Evolutionary conservation across 1,284 basidiomycete genomes (phyloP).

Genomic region (Ceratobasidium sp.): DNA sequence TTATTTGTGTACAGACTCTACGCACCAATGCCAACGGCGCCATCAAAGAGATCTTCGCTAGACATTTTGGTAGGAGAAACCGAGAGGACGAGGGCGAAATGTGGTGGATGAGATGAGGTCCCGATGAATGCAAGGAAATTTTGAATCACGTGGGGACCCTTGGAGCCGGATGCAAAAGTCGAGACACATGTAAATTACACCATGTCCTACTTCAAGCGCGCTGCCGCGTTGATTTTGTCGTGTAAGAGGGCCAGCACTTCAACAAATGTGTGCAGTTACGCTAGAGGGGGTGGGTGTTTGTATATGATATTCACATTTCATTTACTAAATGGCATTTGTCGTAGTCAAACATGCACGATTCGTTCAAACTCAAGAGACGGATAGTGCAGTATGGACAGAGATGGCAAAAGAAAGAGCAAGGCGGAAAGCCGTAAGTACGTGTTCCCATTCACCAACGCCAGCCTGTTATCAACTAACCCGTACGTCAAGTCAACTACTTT

Average conservation of each 20-base stretch:
- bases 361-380: constrained; percentile 31
- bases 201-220: constrained; percentile 26
- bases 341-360: constrained; percentile 8
- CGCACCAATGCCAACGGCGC: constrained; percentile 91
- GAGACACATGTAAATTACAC: constrained; percentile 4
- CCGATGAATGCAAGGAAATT: constrained; percentile 35
- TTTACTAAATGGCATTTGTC: not conserved
- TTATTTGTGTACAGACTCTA: constrained; percentile 43
- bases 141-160: constrained; percentile 38
- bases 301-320: not conserved
- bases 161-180: constrained; percentile 42
- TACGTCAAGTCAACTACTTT: constrained; percentile 70
- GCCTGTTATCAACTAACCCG: constrained; percentile 47
- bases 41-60: constrained; percentile 92
- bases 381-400: constrained; percentile 43
- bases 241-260: not conserved
- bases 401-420: constrained; percentile 59
- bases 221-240: not conserved
- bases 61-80: constrained; percentile 71
- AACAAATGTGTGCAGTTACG: not conserved
- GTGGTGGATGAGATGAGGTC: constrained; percentile 51
- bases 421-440: constrained; percentile 47
- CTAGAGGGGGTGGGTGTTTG: constrained; percentile 11
- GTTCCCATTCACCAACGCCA: constrained; percentile 4
- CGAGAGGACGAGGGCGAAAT: constrained; percentile 51